phyloP scores from a whole-genome alignment of 2,329 filamentous ascomycete genomes.

The Tolypocladium cylindrosporum region DNA sequence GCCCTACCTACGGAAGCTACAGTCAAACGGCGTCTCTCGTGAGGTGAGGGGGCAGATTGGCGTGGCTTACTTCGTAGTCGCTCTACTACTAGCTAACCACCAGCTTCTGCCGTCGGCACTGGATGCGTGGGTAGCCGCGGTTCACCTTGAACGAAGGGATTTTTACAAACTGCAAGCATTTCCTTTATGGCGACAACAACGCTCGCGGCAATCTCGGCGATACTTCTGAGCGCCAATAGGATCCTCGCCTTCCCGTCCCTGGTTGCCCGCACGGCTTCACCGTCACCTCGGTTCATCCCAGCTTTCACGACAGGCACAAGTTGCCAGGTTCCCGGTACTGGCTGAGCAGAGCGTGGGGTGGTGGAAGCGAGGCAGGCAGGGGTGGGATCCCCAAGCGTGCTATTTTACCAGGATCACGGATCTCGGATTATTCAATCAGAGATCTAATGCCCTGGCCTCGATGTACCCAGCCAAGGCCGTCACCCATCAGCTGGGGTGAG shows the following conservation, averaged over 20 bases:
- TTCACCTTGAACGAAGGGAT: neutral
- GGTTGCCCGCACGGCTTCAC: neutral
- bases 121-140: neutral
- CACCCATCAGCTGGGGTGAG: neutral
- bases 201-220: neutral
- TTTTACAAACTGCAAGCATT: neutral
- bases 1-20: constrained; percentile 3
- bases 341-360: neutral
- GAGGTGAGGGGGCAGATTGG: neutral
- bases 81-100: neutral
- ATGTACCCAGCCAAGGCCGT: neutral
- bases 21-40: constrained; percentile 1
- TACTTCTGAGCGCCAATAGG: neutral
- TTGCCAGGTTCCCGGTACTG: neutral
- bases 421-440: constrained; percentile 16
- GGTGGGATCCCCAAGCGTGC: neutral
- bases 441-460: constrained; percentile 9
- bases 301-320: neutral
- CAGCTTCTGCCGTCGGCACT: neutral
- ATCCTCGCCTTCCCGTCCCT: neutral
- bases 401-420: constrained; percentile 14
- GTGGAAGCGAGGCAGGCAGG: neutral
- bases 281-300: neutral
- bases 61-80: neutral
- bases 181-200: neutral